Base-by-base conservation (phyloP, 2,329 filamentous ascomycete species). In the Ilyonectria mors-panacis region DNA sequence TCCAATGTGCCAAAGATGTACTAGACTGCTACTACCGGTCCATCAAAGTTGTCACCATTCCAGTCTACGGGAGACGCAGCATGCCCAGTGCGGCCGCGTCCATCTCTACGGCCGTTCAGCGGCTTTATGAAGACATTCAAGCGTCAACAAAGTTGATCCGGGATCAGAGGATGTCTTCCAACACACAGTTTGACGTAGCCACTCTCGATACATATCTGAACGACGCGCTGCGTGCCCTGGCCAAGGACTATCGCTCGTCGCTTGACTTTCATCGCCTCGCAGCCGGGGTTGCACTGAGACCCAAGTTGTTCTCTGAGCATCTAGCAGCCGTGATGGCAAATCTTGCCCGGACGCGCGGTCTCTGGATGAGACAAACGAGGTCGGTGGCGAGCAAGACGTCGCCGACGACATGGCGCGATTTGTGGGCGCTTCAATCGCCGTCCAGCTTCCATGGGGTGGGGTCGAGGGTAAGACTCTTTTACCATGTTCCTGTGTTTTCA, bases 11-110 rank as follows among this genome's bases (percentile, higher is more conserved):
- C 0, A 3, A 50, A 0, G 66, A 66, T 7, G 30, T 69, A 1
- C 28, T 70, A 0, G 13, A 10, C 13, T 69, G 66, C 3, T 70
- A 69, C 37, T 70, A 70, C 23, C 54, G 59, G 1, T 68, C 65
- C 8, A 67, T 70, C 23, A 30, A 23, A 4, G 68, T 70, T 2
- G 37, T 67, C 0, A 19, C 59, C 2, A 44, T 70, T 3, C 63
- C 67, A 1, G 58, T 42, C 5, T 42, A 42, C n/a, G 39, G 39
- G n/a, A 42, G 10, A 37, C 35, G 42, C 35, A 50, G 56, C 0
- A n/a, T 54, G 9, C 59, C 45, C 8, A 37, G 30, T 12, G 48
- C 59, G 0, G 63, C 63, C 0, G 42, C 58, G 0, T 17, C 19
- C 4, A 53, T 56, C 2, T 26, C 35, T 5, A 1, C 23, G 8